These are phyloP conservation scores for Leccinum solheimii DNA, from an alignment of 1,284 basidiomycete species.

Conservation along the genomic window DNA sequence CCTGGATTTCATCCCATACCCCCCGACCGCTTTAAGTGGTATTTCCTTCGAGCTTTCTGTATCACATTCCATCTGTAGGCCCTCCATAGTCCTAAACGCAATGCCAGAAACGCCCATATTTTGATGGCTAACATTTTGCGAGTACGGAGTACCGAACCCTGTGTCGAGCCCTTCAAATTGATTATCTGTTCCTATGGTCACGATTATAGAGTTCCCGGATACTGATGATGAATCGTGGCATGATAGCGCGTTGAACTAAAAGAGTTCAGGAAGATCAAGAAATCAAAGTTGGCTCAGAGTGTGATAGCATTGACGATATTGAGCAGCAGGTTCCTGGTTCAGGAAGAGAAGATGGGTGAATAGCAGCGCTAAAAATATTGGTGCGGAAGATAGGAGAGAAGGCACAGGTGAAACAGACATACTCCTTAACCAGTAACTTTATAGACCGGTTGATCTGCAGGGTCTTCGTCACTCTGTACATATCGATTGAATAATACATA, in stretches of 20 bases:
- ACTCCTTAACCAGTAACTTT: not conserved
- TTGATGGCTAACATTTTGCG: not conserved
- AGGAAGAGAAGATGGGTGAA: not conserved
- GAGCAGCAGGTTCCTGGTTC: not conserved
- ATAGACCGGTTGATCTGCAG: not conserved
- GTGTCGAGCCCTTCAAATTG: not conserved
- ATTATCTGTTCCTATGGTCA: not conserved
- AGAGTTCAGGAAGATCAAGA: not conserved
- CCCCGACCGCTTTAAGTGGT: too few species aligned
- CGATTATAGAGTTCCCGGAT: not conserved
- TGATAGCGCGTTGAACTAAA: not conserved
- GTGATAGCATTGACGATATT: not conserved
- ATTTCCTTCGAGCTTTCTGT: not conserved
- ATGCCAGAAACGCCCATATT: not conserved
- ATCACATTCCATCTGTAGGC: not conserved
- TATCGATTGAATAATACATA: not conserved
- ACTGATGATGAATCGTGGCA: not conserved
- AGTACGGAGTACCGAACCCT: not conserved
- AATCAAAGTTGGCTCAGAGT: not conserved
- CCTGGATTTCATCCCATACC: too few species aligned
- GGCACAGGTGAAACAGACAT: not conserved
- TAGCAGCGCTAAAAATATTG: not conserved
- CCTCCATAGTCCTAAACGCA: not conserved
- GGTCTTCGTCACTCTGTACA: not conserved
- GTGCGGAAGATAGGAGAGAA: not conserved